Conservation (phyloP, 2,329 filamentous ascomycete species). For the Taxawa tesnikishii region DNA sequence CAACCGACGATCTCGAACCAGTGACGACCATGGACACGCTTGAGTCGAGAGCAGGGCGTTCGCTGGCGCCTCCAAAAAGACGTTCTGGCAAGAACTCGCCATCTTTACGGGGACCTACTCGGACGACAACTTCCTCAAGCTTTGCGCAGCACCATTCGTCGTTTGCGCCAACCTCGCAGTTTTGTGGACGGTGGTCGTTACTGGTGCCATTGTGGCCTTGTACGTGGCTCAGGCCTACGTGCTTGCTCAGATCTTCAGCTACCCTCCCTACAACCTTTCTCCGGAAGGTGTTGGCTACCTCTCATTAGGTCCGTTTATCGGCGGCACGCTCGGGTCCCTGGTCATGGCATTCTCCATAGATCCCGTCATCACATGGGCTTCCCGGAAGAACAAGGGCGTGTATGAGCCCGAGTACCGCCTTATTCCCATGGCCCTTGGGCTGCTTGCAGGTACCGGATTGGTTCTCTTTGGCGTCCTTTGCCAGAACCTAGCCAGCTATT, state of each 20-base stretch:
- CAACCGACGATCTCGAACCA: neutral
- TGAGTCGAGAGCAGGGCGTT: conserved; percentile 1
- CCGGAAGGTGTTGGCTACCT: conserved; percentile 31
- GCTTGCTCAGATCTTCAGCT: conserved; percentile 35
- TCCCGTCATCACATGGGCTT: conserved; percentile 28
- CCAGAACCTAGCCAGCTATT: conserved; percentile 8
- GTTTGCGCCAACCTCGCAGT: conserved; percentile 40
- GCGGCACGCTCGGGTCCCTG: conserved; percentile 23
- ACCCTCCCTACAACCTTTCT: conserved; percentile 32
- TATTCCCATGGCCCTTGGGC: conserved; percentile 16
- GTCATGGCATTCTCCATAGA: conserved; percentile 23
- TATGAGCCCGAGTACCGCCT: conserved; percentile 44
- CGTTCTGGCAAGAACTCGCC: conserved; percentile 21
- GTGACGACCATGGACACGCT: conserved; percentile 2
- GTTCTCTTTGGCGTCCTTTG: conserved; percentile 19
- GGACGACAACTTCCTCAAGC: conserved; percentile 24
- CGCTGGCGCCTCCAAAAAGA: conserved; percentile 18
- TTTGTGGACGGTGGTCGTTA: conserved; percentile 36
- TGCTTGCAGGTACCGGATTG: conserved; percentile 18
- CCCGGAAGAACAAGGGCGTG: conserved; percentile 37
- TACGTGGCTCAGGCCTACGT: conserved; percentile 31
- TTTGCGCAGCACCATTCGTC: conserved; percentile 32
- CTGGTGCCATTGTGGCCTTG: conserved; percentile 29
- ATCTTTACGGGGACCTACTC: conserved; percentile 28
- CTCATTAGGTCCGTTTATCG: conserved; percentile 28